A percentile compares a stretch with the other conserved stretches of the same genome.
These are phyloP conservation scores for Bolboschoenoplectus hybrid DNA, from an alignment of 202 grass and related monocot species.

Conservation along the genomic window DNA sequence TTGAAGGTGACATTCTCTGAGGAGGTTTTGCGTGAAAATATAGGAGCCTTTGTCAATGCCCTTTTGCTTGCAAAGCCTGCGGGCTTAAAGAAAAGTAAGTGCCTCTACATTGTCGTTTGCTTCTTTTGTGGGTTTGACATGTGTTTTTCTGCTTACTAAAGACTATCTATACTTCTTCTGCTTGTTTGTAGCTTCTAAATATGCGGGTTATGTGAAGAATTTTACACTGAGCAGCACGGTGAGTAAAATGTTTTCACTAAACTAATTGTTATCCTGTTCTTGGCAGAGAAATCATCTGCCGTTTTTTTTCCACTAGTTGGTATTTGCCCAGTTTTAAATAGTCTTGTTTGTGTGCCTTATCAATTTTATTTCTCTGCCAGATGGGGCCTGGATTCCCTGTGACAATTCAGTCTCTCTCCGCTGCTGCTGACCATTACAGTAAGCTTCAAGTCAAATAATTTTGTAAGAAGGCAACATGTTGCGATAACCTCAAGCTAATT, in stretches of 20 bases:
- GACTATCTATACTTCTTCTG: slow-evolving; percentile 35
- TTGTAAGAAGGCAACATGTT: slow-evolving; percentile 16
- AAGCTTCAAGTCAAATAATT: slow-evolving; percentile 66
- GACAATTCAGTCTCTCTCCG: slow-evolving; percentile 82
- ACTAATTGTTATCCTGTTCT: background rate
- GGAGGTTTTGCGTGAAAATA: slow-evolving; percentile 66
- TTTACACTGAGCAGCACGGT: slow-evolving; percentile 93
- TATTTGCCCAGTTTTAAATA: background rate
- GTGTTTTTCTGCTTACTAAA: slow-evolving; percentile 25
- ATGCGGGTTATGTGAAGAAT: slow-evolving; percentile 95
- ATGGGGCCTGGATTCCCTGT: slow-evolving; percentile 95
- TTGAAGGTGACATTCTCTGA: slow-evolving; percentile 20
- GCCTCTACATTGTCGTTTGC: slow-evolving; percentile 1
- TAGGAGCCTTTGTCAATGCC: slow-evolving; percentile 91
- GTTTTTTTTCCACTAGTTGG: background rate
- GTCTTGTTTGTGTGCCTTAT: background rate
- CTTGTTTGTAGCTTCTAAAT: slow-evolving; percentile 87
- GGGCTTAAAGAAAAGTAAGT: slow-evolving; percentile 95
- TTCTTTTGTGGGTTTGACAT: slow-evolving; percentile 16
- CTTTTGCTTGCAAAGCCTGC: slow-evolving; percentile 93
- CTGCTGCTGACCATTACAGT: slow-evolving; percentile 79
- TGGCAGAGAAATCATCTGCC: background rate
- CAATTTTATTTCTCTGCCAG: slow-evolving; percentile 51
- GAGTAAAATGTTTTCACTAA: slow-evolving; percentile 42
- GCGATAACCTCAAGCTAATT: slow-evolving; percentile 14